These are phyloP conservation scores for Naganishia sp. DNA, from an alignment of 1,284 basidiomycete genomes.

Conservation along the genomic window DNA sequence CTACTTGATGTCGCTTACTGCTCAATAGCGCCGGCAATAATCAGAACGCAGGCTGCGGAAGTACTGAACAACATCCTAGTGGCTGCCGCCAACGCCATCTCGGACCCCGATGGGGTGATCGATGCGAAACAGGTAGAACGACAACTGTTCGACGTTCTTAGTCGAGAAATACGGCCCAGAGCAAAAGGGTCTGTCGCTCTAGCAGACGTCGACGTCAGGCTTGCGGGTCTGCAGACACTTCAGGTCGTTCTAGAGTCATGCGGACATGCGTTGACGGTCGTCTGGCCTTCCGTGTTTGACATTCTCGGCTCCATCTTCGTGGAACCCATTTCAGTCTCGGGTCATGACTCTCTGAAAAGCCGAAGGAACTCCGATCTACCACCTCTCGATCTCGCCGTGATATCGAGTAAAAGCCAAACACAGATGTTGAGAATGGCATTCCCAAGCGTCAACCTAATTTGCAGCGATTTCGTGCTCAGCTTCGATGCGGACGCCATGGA, in stretches of 20 bases:
- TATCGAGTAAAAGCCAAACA: conserved; percentile 42
- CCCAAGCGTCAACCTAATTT: conserved; percentile 89
- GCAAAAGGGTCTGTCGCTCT: conserved; percentile 43
- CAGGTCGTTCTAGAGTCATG: conserved; percentile 86
- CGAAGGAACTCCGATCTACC: conserved; percentile 22
- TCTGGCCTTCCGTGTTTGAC: conserved; percentile 90
- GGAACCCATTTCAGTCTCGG: neutral
- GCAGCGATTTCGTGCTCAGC: conserved; percentile 78
- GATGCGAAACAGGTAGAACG: conserved; percentile 71
- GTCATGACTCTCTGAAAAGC: conserved; percentile 1
- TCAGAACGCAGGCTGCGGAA: conserved; percentile 83
- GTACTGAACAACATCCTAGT: conserved; percentile 79
- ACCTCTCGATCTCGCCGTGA: neutral
- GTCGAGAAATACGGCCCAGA: conserved; percentile 67
- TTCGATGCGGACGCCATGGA: conserved; percentile 78
- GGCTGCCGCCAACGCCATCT: conserved; percentile 59
- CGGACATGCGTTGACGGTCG: conserved; percentile 83
- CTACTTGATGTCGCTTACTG: conserved; percentile 69
- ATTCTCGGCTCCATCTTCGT: conserved; percentile 81
- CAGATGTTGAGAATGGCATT: conserved; percentile 70
- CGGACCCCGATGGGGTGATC: conserved; percentile 60
- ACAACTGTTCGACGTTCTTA: conserved; percentile 77
- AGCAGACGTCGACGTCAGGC: conserved; percentile 69
- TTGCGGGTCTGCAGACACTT: conserved; percentile 82
- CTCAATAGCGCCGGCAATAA: conserved; percentile 67